A percentile compares a stretch with the other conserved stretches of the same genome.
These are phyloP conservation scores for Sporothrix schenckii DNA, from an alignment of 2,329 filamentous ascomycete species.

Conservation along the genomic window DNA sequence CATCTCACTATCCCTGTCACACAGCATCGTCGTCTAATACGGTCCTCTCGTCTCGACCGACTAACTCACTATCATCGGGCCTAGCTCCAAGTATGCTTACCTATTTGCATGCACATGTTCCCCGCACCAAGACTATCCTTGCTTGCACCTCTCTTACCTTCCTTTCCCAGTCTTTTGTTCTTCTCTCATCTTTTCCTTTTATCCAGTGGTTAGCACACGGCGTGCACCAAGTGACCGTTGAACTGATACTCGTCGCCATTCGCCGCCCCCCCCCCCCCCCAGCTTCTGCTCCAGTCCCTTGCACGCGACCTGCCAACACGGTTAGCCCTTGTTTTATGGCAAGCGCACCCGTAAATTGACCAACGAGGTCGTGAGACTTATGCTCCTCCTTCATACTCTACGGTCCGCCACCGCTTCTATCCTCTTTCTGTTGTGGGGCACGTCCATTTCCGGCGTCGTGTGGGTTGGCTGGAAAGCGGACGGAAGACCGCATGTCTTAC, in stretches of 20 bases:
- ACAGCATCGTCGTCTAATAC: neutral
- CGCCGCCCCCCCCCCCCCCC: neutral
- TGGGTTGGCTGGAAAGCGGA: conserved; percentile 22
- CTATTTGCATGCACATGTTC: conserved; percentile 10
- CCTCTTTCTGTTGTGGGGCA: neutral
- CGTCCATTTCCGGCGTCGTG: conserved; percentile 1
- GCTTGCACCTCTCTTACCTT: neutral
- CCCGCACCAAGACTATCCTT: neutral
- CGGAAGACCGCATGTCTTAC: conserved; percentile 25
- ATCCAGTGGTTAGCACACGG: neutral
- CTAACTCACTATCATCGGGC: neutral
- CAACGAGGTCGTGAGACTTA: conserved; percentile 24
- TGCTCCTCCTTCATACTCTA: neutral
- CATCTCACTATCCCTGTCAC: neutral
- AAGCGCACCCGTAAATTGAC: conserved; percentile 24
- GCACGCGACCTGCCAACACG: neutral
- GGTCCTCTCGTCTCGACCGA: conserved; percentile 10
- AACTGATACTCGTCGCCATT: neutral
- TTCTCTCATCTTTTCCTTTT: neutral
- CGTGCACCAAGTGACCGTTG: neutral
- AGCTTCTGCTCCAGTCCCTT: neutral
- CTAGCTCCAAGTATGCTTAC: neutral
- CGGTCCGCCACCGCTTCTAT: neutral
- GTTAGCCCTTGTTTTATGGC: neutral
- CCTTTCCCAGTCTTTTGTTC: neutral